Evolutionary conservation across 2,329 filamentous ascomycete species (phyloP), one percentile per base, ranked within the genome.

Genomic region (Colletotrichum sp.): DNA sequence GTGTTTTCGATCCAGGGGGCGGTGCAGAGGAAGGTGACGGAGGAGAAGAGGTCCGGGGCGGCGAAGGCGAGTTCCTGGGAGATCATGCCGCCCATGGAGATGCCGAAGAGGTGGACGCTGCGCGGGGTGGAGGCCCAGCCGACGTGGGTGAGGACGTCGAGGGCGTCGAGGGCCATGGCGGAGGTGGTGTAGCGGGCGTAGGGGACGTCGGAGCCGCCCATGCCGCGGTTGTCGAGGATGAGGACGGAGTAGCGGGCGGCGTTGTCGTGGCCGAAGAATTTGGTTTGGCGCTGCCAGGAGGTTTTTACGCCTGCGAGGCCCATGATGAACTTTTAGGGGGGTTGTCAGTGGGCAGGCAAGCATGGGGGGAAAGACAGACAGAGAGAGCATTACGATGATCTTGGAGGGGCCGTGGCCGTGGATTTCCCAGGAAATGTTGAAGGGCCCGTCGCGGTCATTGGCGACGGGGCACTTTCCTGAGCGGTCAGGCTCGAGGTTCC

Each of bases 11-110:
- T 86, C 38, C 82, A 81, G 6, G 91, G 89, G 2, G 91, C 90
- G 3, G 92, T 94, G 81, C 88, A 91, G 75, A 92, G 83, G 5
- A 94, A 87, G 38, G 84, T 88, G 21, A 94, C 84, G 18, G 88
- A 90, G 29, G 85, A 84, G 67, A 94, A 81, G 61, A 89, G 85
- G 15, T 83, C 75, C 0, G 91, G 90, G 34, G 86, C 83, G n/a
- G 86, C 82, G 77, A 83, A 86, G 27, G 88, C 91, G 6, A 98
- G 80, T 84, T 98, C 95, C 83, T 98, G 95, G 4, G 94, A 91
- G 78, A 98, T 96, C 95, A 98, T 98, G 79, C 95, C 95, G 76
- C 95, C 95, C 89, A 98, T 94, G 73, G 93, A 95, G 76, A 96
- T 91, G 70, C 95, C 95, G 38, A 94, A 87, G 66, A 97, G 82